Base-by-base conservation (phyloP, 1,284 basidiomycete species). In the Cutaneotrichosporon curvatum region DNA sequence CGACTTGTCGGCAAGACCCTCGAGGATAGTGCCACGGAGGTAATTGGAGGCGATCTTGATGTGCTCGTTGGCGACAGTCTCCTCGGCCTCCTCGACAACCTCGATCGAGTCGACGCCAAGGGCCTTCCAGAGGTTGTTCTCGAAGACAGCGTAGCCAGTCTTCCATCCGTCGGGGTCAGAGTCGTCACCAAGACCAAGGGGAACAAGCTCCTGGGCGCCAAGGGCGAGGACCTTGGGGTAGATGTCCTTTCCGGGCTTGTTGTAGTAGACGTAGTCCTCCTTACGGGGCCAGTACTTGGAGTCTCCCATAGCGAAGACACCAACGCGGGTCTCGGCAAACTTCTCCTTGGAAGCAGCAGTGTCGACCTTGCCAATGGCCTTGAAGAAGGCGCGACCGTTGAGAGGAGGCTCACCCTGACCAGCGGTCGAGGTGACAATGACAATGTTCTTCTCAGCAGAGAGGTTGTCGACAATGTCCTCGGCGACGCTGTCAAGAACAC, bases 251-350 rank as follows among this genome's bases (percentile, higher is more conserved):
- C 82, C 82, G 0, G 95, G 84, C 75, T 92, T 95, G 79, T 98
- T 99, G 78, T 96, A 98, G 73, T 91, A 98, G 63, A 90, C 85
- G 23, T 85, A 85, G 66, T 98, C 94, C 72, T 97, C 92, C 20
- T 88, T 79, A 40, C 95, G 81, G 16, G 95, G 95, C 94, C 94
- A 99, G 75, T 99, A 99, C 74, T 96, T 92, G 67, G 86, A 92
- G 73, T 99, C 94, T 57, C 94, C 94, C 83, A 99, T 86, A 43
- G 78, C 92, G 60, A 98, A 96, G 47, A 98, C 90, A 48, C 84
- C 74, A 67, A 81, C 87, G 61, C 81, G 82, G 55, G 91, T 73
- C 51, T 81, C 81, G 47, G 61, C 63, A 35, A 71, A 74, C 44
- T 56, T 53, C 20, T 40, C 45, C 22, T 55, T 53, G 33, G 57